Percentiles rank a stretch among this genome's conserved stretches.
phyloP scores from a whole-genome alignment of 1,139 yeast species.

The Lodderomyces elongisporus region DNA sequence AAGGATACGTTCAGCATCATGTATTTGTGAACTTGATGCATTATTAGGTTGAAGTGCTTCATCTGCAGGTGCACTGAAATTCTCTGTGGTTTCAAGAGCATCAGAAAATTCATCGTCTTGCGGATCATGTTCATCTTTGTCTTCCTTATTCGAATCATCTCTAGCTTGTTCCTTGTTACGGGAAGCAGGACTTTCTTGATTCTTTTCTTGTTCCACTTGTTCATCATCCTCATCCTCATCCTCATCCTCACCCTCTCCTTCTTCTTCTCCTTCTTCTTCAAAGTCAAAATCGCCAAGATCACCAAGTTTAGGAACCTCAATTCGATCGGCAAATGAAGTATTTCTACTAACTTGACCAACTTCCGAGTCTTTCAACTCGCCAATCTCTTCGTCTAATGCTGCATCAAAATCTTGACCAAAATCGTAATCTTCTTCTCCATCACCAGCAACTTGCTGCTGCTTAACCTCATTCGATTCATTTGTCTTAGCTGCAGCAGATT shows the following conservation, averaged over 20 bases:
- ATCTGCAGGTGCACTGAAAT: background rate
- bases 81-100: background rate
- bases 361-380: slow-evolving; percentile 33
- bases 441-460: background rate
- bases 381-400: slow-evolving; percentile 40
- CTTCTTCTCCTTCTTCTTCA: background rate
- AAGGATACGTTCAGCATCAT: too few species aligned
- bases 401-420: background rate
- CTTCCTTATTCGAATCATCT: slow-evolving; percentile 6
- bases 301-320: slow-evolving; percentile 6
- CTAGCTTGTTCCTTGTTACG: slow-evolving; percentile 1
- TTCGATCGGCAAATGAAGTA: slow-evolving; percentile 4
- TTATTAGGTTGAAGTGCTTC: too few species aligned
- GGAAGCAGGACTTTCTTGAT: too few species aligned
- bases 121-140: slow-evolving; percentile 7
- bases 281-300: background rate
- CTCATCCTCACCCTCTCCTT: background rate
- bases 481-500: too few species aligned
- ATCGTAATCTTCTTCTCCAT: slow-evolving; percentile 1
- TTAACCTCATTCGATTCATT: too few species aligned
- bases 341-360: slow-evolving; percentile 26
- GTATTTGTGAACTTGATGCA: too few species aligned
- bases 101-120: slow-evolving; percentile 1
- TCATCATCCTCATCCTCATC: slow-evolving; percentile 4
- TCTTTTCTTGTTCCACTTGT: slow-evolving; percentile 7